Base-by-base conservation (phyloP, 2,329 filamentous ascomycete genomes). In the Ceratocystis albifundus region DNA sequence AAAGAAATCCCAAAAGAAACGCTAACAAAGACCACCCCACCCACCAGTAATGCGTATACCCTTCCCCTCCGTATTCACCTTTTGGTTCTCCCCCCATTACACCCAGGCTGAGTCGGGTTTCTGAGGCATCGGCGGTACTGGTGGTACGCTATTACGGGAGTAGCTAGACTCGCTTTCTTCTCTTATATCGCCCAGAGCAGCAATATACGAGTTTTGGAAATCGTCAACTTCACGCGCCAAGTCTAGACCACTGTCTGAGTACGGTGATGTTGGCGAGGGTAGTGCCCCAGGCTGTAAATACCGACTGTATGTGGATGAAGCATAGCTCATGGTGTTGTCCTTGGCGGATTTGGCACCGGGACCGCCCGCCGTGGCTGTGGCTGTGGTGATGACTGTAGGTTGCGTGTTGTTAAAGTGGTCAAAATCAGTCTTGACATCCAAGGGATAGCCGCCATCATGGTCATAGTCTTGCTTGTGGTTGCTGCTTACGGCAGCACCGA, bases 201-300 rank as follows among this genome's bases (percentile, higher is more conserved):
- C 74, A 67, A 75, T 74, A 68, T 76, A 78, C 64, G 76, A 75
- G 4, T 76, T 74, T 5, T 76, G 74, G 66, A 80, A 80, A 28
- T 81, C 79, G 25, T 80, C 78, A 36, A 77, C 73, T 66, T 78
- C 77, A 5, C 77, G 74, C 0, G 76, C 76, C 61, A 80, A 71
- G 15, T 78, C 46, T 70, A 71, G 61, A 73, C 73, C 71, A 67
- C 69, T 45, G 65, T 71, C 44, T 64, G 71, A 72, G 32, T 73
- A 72, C 59, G 45, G 65, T 48, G 46, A 66, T 62, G 61, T 64
- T 53, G 67, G 68, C 50, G 62, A 68, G 62, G 32, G 67, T 59
- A 57, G 68, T 45, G 30, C 67, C 53, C 46, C 65, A 22, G 67
- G 66, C 25, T 64, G 65, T 4, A 68, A 59, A 59, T 68, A 67